Conservation (phyloP, 495 filamentous ascomycete species). For the Oleoguttula mirabilis region DNA sequence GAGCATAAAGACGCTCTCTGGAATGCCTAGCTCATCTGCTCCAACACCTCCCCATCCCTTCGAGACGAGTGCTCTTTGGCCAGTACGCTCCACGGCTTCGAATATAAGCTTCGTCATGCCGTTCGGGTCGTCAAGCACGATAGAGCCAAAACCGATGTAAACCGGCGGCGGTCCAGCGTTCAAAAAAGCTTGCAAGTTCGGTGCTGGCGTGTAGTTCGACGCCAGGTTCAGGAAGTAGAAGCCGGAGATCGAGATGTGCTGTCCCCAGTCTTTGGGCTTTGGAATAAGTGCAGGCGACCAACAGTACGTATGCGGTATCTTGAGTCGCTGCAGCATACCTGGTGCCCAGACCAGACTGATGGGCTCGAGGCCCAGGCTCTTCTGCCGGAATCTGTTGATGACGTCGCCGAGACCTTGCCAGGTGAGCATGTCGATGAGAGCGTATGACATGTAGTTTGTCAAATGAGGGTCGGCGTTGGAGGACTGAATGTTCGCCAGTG, state of each 20-base stretch:
- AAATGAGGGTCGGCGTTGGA: slow-evolving; percentile 34
- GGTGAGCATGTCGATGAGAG: slow-evolving; percentile 51
- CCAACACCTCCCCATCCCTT: slow-evolving; percentile 53
- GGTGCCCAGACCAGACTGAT: slow-evolving; percentile 41
- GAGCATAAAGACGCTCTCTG: slow-evolving; percentile 42
- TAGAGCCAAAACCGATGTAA: slow-evolving; percentile 58
- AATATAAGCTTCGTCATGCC: slow-evolving; percentile 42
- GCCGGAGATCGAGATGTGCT: slow-evolving; percentile 47
- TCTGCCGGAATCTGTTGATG: slow-evolving; percentile 44
- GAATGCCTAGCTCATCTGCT: slow-evolving; percentile 31
- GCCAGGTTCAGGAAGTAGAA: slow-evolving; percentile 48
- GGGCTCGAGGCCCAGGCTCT: slow-evolving; percentile 41
- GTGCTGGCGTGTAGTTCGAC: slow-evolving; percentile 39
- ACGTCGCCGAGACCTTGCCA: slow-evolving; percentile 56
- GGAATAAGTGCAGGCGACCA: slow-evolving; percentile 53
- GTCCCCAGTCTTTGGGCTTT: slow-evolving; percentile 49
- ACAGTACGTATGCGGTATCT: slow-evolving; percentile 52
- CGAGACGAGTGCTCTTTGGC: slow-evolving; percentile 47
- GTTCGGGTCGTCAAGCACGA: slow-evolving; percentile 50
- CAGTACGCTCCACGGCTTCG: slow-evolving; percentile 39
- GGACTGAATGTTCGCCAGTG: slow-evolving; percentile 42
- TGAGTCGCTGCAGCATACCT: slow-evolving; percentile 31
- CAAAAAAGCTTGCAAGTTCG: slow-evolving; percentile 43
- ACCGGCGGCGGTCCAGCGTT: slow-evolving; percentile 43
- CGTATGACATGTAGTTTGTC: slow-evolving; percentile 49